Evolutionary conservation across 2,329 filamentous ascomycete genomes (phyloP).

Genomic region (Clonostachys chloroleuca): DNA sequence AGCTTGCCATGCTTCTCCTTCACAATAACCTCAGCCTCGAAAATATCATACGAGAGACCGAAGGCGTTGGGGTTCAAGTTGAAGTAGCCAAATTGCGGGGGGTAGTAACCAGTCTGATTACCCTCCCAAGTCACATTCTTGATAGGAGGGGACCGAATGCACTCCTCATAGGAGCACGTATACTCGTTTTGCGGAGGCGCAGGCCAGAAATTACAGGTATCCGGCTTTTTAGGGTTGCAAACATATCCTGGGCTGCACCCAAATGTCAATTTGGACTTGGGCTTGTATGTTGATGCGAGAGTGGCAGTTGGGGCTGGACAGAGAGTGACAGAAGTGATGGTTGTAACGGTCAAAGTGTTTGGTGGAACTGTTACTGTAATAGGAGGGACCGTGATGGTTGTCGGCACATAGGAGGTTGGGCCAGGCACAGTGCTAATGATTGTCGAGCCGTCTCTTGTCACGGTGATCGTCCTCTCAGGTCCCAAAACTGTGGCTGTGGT

Average conservation of each 20-base stretch:
- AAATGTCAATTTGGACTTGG: conserved; percentile 39
- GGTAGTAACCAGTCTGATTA: conserved; percentile 44
- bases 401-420: conserved; percentile 20
- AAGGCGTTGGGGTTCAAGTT: conserved; percentile 59
- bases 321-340: conserved; percentile 21
- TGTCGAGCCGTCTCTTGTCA: conserved; percentile 19
- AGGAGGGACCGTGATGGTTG: conserved; percentile 16
- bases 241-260: conserved; percentile 49
- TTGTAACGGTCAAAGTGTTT: conserved; percentile 17
- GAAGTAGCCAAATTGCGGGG: conserved; percentile 51
- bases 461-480: conserved; percentile 19
- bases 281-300: conserved; percentile 17
- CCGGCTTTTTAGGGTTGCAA: conserved; percentile 46
- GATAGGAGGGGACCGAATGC: conserved; percentile 33
- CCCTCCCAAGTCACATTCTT: conserved; percentile 32
- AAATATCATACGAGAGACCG: conserved; percentile 60
- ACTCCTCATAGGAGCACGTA: conserved; percentile 38
- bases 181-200: conserved; percentile 39
- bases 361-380: conserved; percentile 18
- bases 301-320: conserved; percentile 40
- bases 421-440: conserved; percentile 18
- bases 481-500: conserved; percentile 21
- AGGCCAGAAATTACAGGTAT: conserved; percentile 45
- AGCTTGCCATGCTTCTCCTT: conserved; percentile 22
- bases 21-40: conserved; percentile 33